Evolutionary conservation across 208 protist genomes (phyloP).

Genomic region (Jaenimonas drosophilae): DNA sequence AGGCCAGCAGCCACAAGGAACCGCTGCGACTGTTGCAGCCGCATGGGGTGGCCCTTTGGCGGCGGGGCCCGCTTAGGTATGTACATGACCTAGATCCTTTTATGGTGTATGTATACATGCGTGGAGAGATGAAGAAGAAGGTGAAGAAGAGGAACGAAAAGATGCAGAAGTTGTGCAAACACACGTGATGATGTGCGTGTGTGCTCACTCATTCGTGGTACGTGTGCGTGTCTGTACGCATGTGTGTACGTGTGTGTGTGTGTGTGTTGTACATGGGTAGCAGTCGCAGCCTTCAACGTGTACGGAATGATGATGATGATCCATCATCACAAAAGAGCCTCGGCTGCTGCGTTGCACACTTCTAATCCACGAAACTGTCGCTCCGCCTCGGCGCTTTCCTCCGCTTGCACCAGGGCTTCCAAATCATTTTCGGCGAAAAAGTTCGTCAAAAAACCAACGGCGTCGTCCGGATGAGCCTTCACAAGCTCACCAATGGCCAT

Average conservation of each 20-base stretch:
- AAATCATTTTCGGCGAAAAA: conserved; percentile 28
- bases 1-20: too few species aligned
- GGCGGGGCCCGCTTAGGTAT: conserved; percentile 29
- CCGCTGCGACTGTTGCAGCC: conserved; percentile 33
- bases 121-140: too few species aligned
- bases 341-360: too few species aligned
- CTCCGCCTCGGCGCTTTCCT: background rate
- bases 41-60: conserved; percentile 24
- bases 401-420: conserved; percentile 2
- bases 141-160: conserved; percentile 4
- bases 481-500: conserved; percentile 39
- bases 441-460: conserved; percentile 35
- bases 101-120: too few species aligned
- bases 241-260: conserved; percentile 1
- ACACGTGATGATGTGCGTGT: too few species aligned
- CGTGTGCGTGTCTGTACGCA: too few species aligned
- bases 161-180: too few species aligned
- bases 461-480: conserved; percentile 42
- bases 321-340: background rate
- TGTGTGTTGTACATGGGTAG: background rate
- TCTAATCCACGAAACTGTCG: conserved; percentile 2
- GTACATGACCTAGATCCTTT: conserved; percentile 44
- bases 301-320: too few species aligned
- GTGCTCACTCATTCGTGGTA: too few species aligned
- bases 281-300: too few species aligned